A percentile compares a stretch with the other conserved stretches of the same genome.
These are phyloP conservation scores for Kwoniella mangroviensis DNA, from an alignment of 768 basidiomycete genomes.

Conservation along the genomic window DNA sequence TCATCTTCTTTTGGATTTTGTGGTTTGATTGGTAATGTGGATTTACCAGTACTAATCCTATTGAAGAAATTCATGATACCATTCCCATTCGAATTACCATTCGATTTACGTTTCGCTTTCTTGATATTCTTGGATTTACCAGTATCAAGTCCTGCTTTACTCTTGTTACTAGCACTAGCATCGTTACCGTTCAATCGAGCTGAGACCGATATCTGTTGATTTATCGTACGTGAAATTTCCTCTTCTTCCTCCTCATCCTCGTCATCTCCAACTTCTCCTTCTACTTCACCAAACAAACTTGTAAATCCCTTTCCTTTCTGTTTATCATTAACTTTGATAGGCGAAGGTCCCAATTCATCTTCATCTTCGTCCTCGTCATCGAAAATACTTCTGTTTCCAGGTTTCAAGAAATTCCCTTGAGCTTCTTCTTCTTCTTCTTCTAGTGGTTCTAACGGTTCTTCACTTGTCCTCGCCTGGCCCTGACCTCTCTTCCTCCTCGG, in stretches of 20 bases:
- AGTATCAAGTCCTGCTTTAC: too few species aligned
- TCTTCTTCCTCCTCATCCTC: background rate
- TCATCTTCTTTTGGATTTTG: background rate
- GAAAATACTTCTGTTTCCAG: background rate
- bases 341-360: slow-evolving; percentile 48
- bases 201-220: background rate
- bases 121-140: too few species aligned
- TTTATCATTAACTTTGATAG: slow-evolving; percentile 29
- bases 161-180: background rate
- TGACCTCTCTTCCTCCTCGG: slow-evolving; percentile 22
- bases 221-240: background rate
- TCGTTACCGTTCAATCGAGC: background rate
- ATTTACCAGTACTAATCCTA: slow-evolving; percentile 1
- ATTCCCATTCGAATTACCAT: background rate
- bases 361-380: slow-evolving; percentile 25
- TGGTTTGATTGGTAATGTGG: background rate
- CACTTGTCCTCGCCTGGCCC: slow-evolving; percentile 4
- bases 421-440: slow-evolving; percentile 11
- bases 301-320: slow-evolving; percentile 28
- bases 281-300: slow-evolving; percentile 29
- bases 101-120: slow-evolving; percentile 1
- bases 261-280: background rate
- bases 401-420: background rate
- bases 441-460: background rate
- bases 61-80: slow-evolving; percentile 26